These are phyloP conservation scores for Candida coleopterorum DNA, from an alignment of 805 yeast species.

Conservation along the genomic window DNA sequence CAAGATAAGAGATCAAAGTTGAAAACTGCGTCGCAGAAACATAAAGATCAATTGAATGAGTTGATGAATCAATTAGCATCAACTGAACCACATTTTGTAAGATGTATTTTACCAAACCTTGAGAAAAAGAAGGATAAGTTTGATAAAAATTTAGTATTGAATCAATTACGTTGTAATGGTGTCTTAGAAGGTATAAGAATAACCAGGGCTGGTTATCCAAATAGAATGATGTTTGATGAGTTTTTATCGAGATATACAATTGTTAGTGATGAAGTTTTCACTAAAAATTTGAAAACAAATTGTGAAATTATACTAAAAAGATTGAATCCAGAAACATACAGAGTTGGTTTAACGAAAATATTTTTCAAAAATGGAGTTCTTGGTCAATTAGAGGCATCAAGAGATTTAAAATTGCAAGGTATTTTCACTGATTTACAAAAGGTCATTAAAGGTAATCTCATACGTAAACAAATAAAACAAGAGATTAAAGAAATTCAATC, in stretches of 20 bases:
- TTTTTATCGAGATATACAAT: conserved; percentile 73
- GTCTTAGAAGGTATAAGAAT: conserved; percentile 96
- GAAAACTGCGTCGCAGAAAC: conserved; percentile 79
- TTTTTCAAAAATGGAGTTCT: conserved; percentile 75
- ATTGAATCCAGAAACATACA: conserved; percentile 55
- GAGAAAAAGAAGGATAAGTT: conserved; percentile 65
- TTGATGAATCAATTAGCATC: conserved; percentile 67
- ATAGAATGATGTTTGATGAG: conserved; percentile 77
- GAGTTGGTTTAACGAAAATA: conserved; percentile 67
- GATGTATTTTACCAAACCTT: conserved; percentile 91
- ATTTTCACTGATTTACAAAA: conserved; percentile 63
- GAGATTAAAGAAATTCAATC: conserved; percentile 64
- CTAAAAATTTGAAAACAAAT: conserved; percentile 54
- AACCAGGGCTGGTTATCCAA: conserved; percentile 96
- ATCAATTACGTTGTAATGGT: conserved; percentile 94
- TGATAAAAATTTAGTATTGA: conserved; percentile 72
- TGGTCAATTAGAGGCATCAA: conserved; percentile 70
- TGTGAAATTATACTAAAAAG: conserved; percentile 62
- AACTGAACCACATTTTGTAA: conserved; percentile 94
- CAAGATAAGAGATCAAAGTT: conserved; percentile 15
- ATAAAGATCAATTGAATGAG: conserved; percentile 73
- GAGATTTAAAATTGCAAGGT: conserved; percentile 58
- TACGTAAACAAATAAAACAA: conserved; percentile 44
- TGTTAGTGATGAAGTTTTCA: conserved; percentile 44
- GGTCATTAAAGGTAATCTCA: conserved; percentile 55